These are phyloP conservation scores for Epichloe hybrida DNA, from an alignment of 2,329 filamentous ascomycete species.

Conservation along the genomic window DNA sequence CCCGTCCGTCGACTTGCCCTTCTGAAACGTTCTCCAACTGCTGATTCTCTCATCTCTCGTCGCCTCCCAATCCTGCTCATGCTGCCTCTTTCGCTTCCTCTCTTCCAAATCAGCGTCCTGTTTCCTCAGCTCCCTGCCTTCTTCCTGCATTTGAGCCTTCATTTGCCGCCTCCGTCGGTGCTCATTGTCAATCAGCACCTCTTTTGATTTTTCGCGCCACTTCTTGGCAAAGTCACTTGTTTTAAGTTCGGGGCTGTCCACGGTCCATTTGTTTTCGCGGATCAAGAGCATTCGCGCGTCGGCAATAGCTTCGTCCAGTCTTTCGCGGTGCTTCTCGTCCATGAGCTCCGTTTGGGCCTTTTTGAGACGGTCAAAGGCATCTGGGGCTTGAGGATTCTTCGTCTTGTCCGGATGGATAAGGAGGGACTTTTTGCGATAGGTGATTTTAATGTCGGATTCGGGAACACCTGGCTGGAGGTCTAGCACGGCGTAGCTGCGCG, in stretches of 20 bases:
- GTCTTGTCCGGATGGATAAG: slow-evolving; percentile 99
- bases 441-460: slow-evolving; percentile 88
- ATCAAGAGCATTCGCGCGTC: slow-evolving; percentile 93
- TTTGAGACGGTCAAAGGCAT: slow-evolving; percentile 92
- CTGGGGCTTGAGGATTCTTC: slow-evolving; percentile 75
- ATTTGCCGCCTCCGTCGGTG: slow-evolving; percentile 69
- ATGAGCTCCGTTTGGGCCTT: slow-evolving; percentile 85
- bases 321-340: slow-evolving; percentile 81
- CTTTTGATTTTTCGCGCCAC: slow-evolving; percentile 83
- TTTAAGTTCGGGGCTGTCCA: slow-evolving; percentile 76
- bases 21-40: slow-evolving; percentile 88
- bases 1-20: slow-evolving; percentile 44
- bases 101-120: slow-evolving; percentile 74
- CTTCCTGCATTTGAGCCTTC: slow-evolving; percentile 92
- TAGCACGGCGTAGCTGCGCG: slow-evolving; percentile 69
- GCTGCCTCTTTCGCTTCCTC: slow-evolving; percentile 75
- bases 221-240: slow-evolving; percentile 68
- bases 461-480: slow-evolving; percentile 91
- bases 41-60: slow-evolving; percentile 82
- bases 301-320: slow-evolving; percentile 86
- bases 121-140: slow-evolving; percentile 76
- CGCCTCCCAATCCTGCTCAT: slow-evolving; percentile 91
- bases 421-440: slow-evolving; percentile 98
- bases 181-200: slow-evolving; percentile 88
- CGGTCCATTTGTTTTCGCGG: slow-evolving; percentile 84